A percentile compares a stretch with the other conserved stretches of the same genome.
Evolutionary conservation across 352 stramenopile genomes (phyloP).

Genomic region (Globisporangium megalacanthum): DNA sequence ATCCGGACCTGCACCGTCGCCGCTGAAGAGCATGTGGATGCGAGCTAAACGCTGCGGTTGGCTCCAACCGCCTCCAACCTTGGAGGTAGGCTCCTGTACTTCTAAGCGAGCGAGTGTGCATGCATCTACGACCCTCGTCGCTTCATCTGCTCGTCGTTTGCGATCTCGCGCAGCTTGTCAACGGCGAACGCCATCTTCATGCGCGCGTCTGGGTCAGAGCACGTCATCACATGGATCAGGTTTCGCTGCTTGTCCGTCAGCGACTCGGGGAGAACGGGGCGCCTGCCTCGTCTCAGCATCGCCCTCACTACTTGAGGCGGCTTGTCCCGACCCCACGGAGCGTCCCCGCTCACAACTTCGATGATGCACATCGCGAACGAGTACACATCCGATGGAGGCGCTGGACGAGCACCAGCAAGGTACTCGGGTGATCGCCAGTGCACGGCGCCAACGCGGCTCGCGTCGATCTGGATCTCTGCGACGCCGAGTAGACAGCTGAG

Average conservation of each 20-base stretch:
- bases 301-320: neutral
- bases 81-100: too few relatives aligned
- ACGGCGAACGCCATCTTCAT: constrained; percentile 1
- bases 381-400: constrained; percentile 2
- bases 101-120: neutral
- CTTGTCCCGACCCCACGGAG: neutral
- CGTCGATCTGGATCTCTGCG: constrained; percentile 16
- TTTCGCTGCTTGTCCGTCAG: constrained; percentile 4
- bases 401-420: neutral
- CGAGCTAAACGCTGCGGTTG: too few relatives aligned
- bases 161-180: constrained; percentile 3
- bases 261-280: neutral
- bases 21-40: too few relatives aligned
- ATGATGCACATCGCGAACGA: constrained; percentile 10
- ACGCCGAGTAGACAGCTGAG: constrained; percentile 5
- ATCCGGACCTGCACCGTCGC: too few relatives aligned
- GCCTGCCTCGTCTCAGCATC: neutral
- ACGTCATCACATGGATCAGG: constrained; percentile 3
- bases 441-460: constrained; percentile 5
- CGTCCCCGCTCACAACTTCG: neutral
- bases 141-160: neutral
- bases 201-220: neutral
- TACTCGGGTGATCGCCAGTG: constrained; percentile 1
- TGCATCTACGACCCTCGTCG: too few relatives aligned
- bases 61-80: too few relatives aligned